phyloP scores from a whole-genome alignment of 768 basidiomycete species.

The Jaapia argillacea region DNA sequence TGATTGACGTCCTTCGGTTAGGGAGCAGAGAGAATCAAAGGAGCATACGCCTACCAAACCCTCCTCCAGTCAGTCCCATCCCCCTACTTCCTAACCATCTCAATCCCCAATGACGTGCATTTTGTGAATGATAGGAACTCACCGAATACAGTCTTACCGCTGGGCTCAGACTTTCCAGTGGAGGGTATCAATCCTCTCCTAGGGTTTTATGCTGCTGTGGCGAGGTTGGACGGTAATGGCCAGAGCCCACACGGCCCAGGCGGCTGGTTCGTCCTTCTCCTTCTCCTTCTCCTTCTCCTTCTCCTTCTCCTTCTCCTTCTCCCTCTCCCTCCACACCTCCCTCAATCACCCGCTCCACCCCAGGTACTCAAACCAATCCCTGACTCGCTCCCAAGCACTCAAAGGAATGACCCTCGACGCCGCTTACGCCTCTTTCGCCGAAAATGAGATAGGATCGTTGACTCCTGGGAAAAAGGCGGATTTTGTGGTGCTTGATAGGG shows the following conservation, averaged over 20 bases:
- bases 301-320: slow-evolving; percentile 1
- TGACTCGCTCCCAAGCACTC: slow-evolving; percentile 75
- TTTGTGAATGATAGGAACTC: slow-evolving; percentile 30
- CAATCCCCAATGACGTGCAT: not conserved
- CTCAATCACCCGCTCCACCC: too few species aligned
- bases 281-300: not conserved
- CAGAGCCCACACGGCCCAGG: slow-evolving; percentile 71
- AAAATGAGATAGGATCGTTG: slow-evolving; percentile 63
- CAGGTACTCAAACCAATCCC: slow-evolving; percentile 69
- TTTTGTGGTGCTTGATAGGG: slow-evolving; percentile 71
- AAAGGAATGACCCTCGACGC: slow-evolving; percentile 88
- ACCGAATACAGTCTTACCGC: slow-evolving; percentile 45
- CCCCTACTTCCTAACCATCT: slow-evolving; percentile 1
- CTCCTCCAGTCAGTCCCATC: slow-evolving; percentile 48
- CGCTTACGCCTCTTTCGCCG: slow-evolving; percentile 80
- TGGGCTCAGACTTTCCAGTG: slow-evolving; percentile 93
- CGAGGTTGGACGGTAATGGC: slow-evolving; percentile 59
- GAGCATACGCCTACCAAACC: slow-evolving; percentile 85
- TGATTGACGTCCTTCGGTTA: slow-evolving; percentile 19
- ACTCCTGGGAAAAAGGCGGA: slow-evolving; percentile 76
- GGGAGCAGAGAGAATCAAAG: slow-evolving; percentile 76
- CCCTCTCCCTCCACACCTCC: not conserved
- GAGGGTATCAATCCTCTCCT: slow-evolving; percentile 84
- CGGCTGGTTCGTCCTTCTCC: slow-evolving; percentile 57
- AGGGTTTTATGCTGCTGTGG: slow-evolving; percentile 84